Evolutionary conservation across 805 yeast species (phyloP).

Genomic region (Candida wancherniae): DNA sequence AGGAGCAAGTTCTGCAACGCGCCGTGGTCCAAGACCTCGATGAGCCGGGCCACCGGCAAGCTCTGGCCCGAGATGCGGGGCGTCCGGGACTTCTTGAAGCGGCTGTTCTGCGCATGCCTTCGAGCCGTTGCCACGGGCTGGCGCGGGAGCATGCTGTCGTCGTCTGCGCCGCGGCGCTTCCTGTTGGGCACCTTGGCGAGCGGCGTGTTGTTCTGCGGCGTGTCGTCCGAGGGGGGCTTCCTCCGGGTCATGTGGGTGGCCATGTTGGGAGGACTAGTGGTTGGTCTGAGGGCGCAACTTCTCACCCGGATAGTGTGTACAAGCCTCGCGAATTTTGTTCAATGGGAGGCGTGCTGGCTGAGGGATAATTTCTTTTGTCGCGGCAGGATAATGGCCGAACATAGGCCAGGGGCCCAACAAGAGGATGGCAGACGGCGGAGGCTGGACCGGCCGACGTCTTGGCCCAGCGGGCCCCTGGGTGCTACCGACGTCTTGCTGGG

Average conservation of each 20-base stretch:
- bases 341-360: too few species aligned
- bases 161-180: conserved; percentile 7
- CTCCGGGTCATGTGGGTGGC: conserved; percentile 7
- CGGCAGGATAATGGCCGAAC: too few species aligned
- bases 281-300: too few species aligned
- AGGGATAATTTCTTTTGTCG: too few species aligned
- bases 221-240: conserved; percentile 4
- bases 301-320: too few species aligned
- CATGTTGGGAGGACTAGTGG: too few species aligned
- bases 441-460: too few species aligned
- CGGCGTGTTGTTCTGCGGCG: neutral
- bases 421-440: too few species aligned
- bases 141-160: conserved; percentile 3
- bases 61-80: conserved; percentile 51
- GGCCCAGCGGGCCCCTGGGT: too few species aligned
- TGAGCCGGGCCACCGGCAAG: conserved; percentile 57
- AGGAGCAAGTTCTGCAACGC: conserved; percentile 50
- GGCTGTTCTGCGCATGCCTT: conserved; percentile 1
- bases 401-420: too few species aligned
- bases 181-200: conserved; percentile 4
- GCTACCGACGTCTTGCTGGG: too few species aligned
- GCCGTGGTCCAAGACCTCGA: conserved; percentile 62
- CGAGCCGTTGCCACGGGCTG: conserved; percentile 4
- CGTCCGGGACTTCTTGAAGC: conserved; percentile 31
- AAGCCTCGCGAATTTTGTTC: too few species aligned